These are phyloP conservation scores for Lachancea mirantina DNA, from an alignment of 805 yeast species.

Conservation along the genomic window DNA sequence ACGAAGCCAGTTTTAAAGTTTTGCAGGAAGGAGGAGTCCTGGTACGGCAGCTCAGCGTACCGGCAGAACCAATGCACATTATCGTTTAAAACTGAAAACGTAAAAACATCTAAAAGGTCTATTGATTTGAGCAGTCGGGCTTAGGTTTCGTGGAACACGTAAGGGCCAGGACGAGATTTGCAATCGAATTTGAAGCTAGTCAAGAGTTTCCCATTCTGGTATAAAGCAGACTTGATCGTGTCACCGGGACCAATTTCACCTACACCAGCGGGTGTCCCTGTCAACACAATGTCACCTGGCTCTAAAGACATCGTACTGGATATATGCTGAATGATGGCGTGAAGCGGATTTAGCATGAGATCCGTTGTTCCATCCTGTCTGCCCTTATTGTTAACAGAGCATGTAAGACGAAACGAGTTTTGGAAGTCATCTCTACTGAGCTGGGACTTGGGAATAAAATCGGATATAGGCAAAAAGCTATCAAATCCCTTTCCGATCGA, in stretches of 20 bases:
- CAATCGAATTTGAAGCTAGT: conserved; percentile 37
- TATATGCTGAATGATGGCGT: conserved; percentile 70
- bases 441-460: conserved; percentile 54
- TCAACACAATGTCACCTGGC: conserved; percentile 83
- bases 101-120: too few relatives aligned
- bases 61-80: conserved; percentile 16
- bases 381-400: conserved; percentile 55
- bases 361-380: conserved; percentile 71
- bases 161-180: conserved; percentile 52
- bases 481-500: conserved; percentile 94
- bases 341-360: conserved; percentile 85
- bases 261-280: conserved; percentile 99
- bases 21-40: conserved; percentile 65
- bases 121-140: too few relatives aligned
- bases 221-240: conserved; percentile 54
- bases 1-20: conserved; percentile 62
- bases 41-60: conserved; percentile 50
- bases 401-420: conserved; percentile 21
- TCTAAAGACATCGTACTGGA: conserved; percentile 86
- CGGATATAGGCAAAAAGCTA: conserved; percentile 85
- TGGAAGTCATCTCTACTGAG: conserved; percentile 59
- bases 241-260: conserved; percentile 81
- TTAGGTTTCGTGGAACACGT: conserved; percentile 41
- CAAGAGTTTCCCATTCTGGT: conserved; percentile 48
- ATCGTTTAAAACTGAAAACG: not conserved